phyloP scores from a whole-genome alignment of 768 basidiomycete genomes.

The Phanerodontia chrysosporium region DNA sequence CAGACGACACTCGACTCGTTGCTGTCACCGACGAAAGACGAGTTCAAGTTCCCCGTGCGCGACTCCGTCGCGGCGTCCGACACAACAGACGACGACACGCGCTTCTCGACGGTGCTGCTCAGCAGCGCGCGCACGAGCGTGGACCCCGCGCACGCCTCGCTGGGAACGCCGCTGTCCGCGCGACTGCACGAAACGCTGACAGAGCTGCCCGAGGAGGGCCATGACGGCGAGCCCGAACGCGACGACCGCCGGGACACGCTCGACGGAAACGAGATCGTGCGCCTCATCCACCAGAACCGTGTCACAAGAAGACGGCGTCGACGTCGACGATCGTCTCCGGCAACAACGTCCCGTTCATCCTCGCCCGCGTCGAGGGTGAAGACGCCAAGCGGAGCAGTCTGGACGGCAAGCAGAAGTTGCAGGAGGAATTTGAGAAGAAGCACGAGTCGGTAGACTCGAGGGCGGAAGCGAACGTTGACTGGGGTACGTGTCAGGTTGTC shows the following conservation, averaged over 20 bases:
- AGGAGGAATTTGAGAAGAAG: constrained; percentile 70
- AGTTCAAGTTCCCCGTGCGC: constrained; percentile 14
- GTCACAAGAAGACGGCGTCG: constrained; percentile 65
- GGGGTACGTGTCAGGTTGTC: constrained; percentile 45
- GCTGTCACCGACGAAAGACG: constrained; percentile 26
- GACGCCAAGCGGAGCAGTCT: constrained; percentile 44
- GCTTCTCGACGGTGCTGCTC: constrained; percentile 50
- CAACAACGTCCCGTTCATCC: constrained; percentile 49
- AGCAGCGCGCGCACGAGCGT: constrained; percentile 31
- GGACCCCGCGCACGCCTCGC: constrained; percentile 10
- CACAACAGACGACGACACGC: constrained; percentile 55
- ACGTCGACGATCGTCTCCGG: constrained; percentile 51
- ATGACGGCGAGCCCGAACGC: neutral
- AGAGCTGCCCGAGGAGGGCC: constrained; percentile 6
- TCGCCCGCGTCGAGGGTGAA: constrained; percentile 45
- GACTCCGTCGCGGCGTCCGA: constrained; percentile 43
- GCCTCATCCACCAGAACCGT: constrained; percentile 16
- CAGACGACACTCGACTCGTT: constrained; percentile 23
- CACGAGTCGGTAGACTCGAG: constrained; percentile 47
- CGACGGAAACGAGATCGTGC: constrained; percentile 17
- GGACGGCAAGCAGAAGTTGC: constrained; percentile 67
- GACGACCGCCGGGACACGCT: constrained; percentile 29
- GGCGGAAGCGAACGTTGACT: constrained; percentile 57
- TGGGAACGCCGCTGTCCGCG: neutral
- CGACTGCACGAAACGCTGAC: neutral